A percentile compares a stretch with the other conserved stretches of the same genome.
phyloP scores from a whole-genome alignment of 441 rosid species.

The Populus trichocarpa region DNA sequence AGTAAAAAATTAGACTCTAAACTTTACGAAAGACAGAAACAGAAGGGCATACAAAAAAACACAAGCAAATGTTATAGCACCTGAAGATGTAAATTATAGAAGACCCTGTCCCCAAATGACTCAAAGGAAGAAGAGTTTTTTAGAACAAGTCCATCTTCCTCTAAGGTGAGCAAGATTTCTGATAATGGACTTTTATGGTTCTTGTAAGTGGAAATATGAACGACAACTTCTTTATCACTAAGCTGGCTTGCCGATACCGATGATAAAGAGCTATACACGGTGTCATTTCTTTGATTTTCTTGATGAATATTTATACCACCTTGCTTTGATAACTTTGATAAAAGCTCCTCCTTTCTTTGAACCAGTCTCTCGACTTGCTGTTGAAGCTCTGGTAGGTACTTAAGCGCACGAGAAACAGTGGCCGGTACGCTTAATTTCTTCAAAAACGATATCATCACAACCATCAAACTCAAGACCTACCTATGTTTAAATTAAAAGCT shows the following conservation, averaged over 20 bases:
- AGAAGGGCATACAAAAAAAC: not conserved
- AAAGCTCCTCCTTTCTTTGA: constrained; percentile 41
- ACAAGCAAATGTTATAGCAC: not conserved
- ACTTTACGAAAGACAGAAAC: not conserved
- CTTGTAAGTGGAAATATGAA: constrained; percentile 43
- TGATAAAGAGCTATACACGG: not conserved
- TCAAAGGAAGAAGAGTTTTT: constrained; percentile 54
- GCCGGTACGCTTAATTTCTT: constrained; percentile 55
- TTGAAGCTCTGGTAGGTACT: constrained; percentile 58
- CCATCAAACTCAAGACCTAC: not conserved
- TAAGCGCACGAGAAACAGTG: constrained; percentile 44
- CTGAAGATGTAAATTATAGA: constrained; percentile 55
- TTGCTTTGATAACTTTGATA: constrained; percentile 22
- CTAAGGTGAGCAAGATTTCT: constrained; percentile 38
- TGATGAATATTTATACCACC: constrained; percentile 7
- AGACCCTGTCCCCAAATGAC: constrained; percentile 44
- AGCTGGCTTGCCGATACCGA: constrained; percentile 39
- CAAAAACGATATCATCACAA: constrained; percentile 22
- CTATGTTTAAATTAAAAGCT: too few species aligned
- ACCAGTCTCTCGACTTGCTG: constrained; percentile 38
- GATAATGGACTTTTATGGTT: constrained; percentile 31
- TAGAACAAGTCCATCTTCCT: constrained; percentile 43
- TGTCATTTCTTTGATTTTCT: constrained; percentile 15
- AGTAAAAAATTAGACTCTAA: not conserved
- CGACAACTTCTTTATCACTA: constrained; percentile 36